These are phyloP conservation scores for Schizophyllum commune DNA, from an alignment of 1,284 basidiomycete species.

Conservation along the genomic window DNA sequence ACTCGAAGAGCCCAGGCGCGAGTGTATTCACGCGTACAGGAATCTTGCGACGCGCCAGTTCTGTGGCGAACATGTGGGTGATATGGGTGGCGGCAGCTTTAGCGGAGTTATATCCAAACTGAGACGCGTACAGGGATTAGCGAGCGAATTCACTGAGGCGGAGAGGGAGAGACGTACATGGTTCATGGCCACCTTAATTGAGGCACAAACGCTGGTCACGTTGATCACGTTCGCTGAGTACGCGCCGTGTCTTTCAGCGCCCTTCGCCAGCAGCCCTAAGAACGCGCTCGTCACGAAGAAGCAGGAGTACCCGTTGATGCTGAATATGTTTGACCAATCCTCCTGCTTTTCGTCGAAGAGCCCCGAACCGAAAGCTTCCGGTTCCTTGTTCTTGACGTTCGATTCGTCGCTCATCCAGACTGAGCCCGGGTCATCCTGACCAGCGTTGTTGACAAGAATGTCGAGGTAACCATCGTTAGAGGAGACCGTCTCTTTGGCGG, in stretches of 20 bases:
- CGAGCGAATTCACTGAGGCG: slow-evolving; percentile 6
- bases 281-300: not conserved
- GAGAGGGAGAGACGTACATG: not conserved
- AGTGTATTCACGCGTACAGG: slow-evolving; percentile 24
- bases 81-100: slow-evolving; percentile 24
- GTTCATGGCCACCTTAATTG: not conserved
- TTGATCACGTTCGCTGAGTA: not conserved
- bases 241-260: not conserved
- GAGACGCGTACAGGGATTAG: not conserved
- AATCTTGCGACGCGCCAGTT: slow-evolving; percentile 25
- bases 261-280: not conserved
- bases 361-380: slow-evolving; percentile 2
- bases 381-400: not conserved
- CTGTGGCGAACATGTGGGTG: slow-evolving; percentile 21
- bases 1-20: slow-evolving; percentile 23
- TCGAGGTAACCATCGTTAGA: slow-evolving; percentile 1
- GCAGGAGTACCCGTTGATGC: slow-evolving; percentile 10
- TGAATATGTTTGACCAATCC: slow-evolving; percentile 7
- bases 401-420: not conserved
- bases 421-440: not conserved
- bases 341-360: not conserved
- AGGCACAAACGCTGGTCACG: not conserved
- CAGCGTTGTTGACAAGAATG: slow-evolving; percentile 12
- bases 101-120: slow-evolving; percentile 21
- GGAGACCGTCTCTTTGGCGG: not conserved